Evolutionary conservation across 164 flowering plant species (phyloP).

Genomic region (Vitis cinerea): DNA sequence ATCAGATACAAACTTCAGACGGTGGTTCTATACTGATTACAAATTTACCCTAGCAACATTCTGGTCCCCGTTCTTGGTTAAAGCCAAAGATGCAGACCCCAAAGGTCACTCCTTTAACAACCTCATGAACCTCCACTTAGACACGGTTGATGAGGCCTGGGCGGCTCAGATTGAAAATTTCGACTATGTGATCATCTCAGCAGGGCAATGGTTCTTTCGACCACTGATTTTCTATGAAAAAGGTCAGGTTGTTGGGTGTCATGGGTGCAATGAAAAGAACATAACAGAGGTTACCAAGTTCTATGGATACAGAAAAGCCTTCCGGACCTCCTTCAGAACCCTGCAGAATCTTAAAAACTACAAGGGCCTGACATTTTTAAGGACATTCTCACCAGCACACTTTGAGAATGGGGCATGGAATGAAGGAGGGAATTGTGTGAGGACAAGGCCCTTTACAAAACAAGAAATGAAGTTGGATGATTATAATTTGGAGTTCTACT

Average conservation of each 20-base stretch:
- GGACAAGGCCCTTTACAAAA: constrained; percentile 34
- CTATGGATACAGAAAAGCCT: constrained; percentile 37
- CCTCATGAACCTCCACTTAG: constrained; percentile 20
- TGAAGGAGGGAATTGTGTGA: constrained; percentile 46
- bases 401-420: constrained; percentile 55
- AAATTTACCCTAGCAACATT: constrained; percentile 16
- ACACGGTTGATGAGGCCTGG: constrained; percentile 29
- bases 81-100: constrained; percentile 2
- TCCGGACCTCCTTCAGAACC: constrained; percentile 31
- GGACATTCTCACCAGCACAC: constrained; percentile 47
- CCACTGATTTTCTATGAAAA: constrained; percentile 25
- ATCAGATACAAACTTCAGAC: constrained; percentile 16
- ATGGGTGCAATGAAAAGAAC: constrained; percentile 26
- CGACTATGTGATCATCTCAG: constrained; percentile 35
- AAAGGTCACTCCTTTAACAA: neutral
- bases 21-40: constrained; percentile 16
- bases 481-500: constrained; percentile 23
- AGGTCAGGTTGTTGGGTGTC: constrained; percentile 31
- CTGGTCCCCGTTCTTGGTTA: constrained; percentile 18
- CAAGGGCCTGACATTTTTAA: constrained; percentile 38
- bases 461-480: constrained; percentile 25
- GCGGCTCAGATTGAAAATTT: constrained; percentile 19
- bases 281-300: constrained; percentile 14
- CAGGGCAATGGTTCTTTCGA: constrained; percentile 36
- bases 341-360: constrained; percentile 22